Percentiles rank a stretch among this genome's conserved stretches.
These are phyloP conservation scores for Candida xyloterini DNA, from an alignment of 805 yeast species.

Conservation along the genomic window DNA sequence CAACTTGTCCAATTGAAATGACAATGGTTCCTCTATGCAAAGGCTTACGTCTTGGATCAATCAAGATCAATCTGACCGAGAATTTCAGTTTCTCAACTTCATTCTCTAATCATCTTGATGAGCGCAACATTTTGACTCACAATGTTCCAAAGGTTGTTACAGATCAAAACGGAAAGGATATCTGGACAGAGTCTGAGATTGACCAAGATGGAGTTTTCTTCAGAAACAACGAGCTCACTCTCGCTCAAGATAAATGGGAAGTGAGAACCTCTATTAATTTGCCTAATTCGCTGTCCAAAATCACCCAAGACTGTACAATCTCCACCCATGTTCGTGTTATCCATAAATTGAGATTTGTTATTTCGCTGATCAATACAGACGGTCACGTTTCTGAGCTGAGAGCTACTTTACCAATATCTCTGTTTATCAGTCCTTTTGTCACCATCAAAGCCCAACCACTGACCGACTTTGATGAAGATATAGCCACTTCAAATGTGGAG, in stretches of 20 bases:
- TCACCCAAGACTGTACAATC: conserved; percentile 87
- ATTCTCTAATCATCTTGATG: conserved; percentile 57
- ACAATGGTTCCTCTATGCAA: conserved; percentile 76
- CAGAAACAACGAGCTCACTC: conserved; percentile 28
- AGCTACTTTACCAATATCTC: conserved; percentile 77
- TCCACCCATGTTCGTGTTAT: conserved; percentile 70
- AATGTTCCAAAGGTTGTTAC: conserved; percentile 37
- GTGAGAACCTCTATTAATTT: conserved; percentile 55
- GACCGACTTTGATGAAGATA: conserved; percentile 27
- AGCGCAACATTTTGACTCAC: conserved; percentile 55
- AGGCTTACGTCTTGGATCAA: conserved; percentile 74
- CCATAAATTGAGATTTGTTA: conserved; percentile 80
- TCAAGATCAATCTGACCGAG: conserved; percentile 68
- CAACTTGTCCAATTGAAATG: conserved; percentile 66
- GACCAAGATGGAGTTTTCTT: conserved; percentile 39
- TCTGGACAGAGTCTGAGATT: conserved; percentile 35
- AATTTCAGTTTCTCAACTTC: conserved; percentile 55
- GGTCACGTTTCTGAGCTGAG: conserved; percentile 91
- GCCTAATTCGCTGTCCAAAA: conserved; percentile 69
- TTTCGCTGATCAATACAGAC: conserved; percentile 80
- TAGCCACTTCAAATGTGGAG: conserved; percentile 20
- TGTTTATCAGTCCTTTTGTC: conserved; percentile 65
- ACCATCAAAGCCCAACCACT: conserved; percentile 52
- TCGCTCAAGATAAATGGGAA: conserved; percentile 71
- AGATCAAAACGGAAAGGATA: conserved; percentile 41